Evolutionary conservation across 176 grass and related monocot genomes (phyloP), one percentile per base, ranked within the genome.

Genomic region (Raddia guianensis): DNA sequence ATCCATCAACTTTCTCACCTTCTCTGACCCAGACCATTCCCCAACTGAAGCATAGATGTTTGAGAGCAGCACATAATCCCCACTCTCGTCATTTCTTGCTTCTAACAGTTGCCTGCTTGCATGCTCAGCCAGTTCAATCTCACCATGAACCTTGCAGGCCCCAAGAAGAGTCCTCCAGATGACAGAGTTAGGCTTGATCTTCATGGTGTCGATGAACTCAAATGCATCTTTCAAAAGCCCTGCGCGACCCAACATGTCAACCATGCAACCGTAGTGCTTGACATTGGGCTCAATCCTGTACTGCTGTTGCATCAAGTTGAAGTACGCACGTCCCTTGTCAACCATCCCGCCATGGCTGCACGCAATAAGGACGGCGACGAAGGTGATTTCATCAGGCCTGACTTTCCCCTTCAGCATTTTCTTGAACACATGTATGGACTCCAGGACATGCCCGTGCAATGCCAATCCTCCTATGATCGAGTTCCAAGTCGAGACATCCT

Each of bases 1-100:
- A 68, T 94, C 92, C 95, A 98, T 98, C 69, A 94, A 80, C 35
- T 89, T 92, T 78, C 95, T 94, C 90, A 91, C 85, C 42, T 89
- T 89, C 87, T 87, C 86, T 2, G 80, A 91, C 12, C 86, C 82
- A 8, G 67, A 5, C 95, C 95, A 97, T 74, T 94, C 91, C 47
- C 91, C 92, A 59, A 84, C 80, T 18, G 90, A 94, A 77, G 92
- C 90, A 87, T 98, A 94, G 61, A 94, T 92, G 52, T 92, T 98
- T 0, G 92, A 98, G 1, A 98, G 83, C 72, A 98, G 84, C 37
- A 94, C 92, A 89, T 87, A 98, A 49, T 94, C 81, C 48, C 95
- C 92, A 66, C 95, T 98, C 56, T 80, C 88, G 58, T 90, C 81
- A 57, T 81, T 89, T 86, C 76, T 89, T 47, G 40, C 71, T 72